Evolutionary conservation across 257 asterid species (phyloP).

Genomic region (Thymus mandschuricus): DNA sequence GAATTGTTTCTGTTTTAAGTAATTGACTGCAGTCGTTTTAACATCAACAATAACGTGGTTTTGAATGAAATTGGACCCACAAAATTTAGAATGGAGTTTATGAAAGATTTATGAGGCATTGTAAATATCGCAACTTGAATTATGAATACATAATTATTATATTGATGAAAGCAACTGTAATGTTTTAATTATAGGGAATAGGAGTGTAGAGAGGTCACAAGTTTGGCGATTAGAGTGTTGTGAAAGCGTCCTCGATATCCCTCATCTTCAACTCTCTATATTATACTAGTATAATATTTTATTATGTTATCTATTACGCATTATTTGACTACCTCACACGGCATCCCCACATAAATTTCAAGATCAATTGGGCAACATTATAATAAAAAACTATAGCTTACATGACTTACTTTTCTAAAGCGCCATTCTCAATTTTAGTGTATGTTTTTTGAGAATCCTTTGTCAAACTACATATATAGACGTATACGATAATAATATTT

Average conservation of each 20-base stretch:
- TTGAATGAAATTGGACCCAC: background rate
- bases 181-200: background rate
- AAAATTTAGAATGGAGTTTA: conserved; percentile 8
- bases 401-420: no score
- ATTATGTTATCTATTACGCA: no score
- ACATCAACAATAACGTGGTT: no score
- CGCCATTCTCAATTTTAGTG: no score
- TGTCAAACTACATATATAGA: background rate
- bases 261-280: background rate
- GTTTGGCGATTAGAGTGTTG: background rate
- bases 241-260: background rate
- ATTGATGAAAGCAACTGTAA: conserved; percentile 1
- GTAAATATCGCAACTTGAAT: background rate
- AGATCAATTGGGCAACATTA: background rate
- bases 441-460: no score
- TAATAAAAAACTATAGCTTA: no score
- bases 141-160: no score
- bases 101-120: background rate
- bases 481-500: background rate
- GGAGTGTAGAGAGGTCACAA: background rate
- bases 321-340: background rate
- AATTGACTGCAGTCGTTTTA: no score
- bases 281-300: background rate
- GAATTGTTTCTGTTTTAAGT: no score
- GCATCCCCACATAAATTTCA: background rate